A percentile compares a stretch with the other conserved stretches of the same genome.
Evolutionary conservation across 257 asterid genomes (phyloP).

Genomic region (Rehmannia glutinosa): DNA sequence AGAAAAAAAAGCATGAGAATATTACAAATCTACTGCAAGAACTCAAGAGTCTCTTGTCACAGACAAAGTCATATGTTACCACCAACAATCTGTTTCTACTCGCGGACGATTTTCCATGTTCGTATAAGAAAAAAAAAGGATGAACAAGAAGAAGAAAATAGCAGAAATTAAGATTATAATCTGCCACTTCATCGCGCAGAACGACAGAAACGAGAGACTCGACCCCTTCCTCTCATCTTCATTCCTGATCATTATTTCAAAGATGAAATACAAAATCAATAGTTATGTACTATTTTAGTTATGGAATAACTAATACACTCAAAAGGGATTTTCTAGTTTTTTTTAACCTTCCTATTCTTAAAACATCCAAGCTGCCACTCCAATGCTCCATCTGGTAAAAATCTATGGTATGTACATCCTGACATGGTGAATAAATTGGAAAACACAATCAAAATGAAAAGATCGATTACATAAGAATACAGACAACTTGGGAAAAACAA

Average conservation of each 20-base stretch:
- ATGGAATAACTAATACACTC: no score
- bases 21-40: background rate
- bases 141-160: background rate
- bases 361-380: background rate
- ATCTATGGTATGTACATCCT: conserved; percentile 20
- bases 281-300: no score
- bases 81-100: no score
- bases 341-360: conserved; percentile 5
- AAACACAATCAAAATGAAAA: no score
- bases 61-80: background rate
- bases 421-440: background rate
- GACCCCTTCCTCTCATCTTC: background rate
- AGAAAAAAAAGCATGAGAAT: background rate
- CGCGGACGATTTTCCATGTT: no score
- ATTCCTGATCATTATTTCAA: background rate
- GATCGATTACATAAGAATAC: no score
- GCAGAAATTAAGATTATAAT: conserved; percentile 2
- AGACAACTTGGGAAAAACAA: no score
- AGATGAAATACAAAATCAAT: background rate
- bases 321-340: conserved; percentile 1
- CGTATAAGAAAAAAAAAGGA: background rate
- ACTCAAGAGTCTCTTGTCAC: background rate
- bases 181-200: background rate
- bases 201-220: conserved; percentile 12
- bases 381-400: background rate